Percentiles rank a stretch among this genome's conserved stretches.
Conservation (phyloP, 176 grass and related monocot genomes). For the Eremochloa ophiuroides region DNA sequence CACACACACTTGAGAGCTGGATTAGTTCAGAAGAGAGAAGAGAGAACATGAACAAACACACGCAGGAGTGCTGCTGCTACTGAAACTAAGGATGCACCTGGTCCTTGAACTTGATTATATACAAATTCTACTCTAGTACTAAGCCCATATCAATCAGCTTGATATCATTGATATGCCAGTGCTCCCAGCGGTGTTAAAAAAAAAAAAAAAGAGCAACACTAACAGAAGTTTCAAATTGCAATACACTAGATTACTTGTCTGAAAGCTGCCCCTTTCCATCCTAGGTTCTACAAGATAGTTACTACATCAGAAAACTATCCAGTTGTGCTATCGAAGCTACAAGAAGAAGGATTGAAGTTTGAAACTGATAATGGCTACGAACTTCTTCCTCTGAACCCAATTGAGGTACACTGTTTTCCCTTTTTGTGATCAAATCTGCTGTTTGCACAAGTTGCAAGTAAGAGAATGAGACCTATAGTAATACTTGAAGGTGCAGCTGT, state of each 20-base stretch:
- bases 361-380: constrained; percentile 89
- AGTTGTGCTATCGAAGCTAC: constrained; percentile 67
- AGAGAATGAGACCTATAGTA: too few relatives aligned
- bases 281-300: constrained; percentile 89
- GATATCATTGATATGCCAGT: too few relatives aligned
- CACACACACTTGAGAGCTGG: not conserved
- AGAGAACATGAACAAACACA: not conserved
- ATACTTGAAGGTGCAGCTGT: not conserved
- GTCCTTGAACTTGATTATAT: not conserved
- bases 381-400: constrained; percentile 65
- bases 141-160: not conserved
- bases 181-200: too few relatives aligned
- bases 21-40: not conserved
- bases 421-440: not conserved
- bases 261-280: constrained; percentile 2
- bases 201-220: too few relatives aligned
- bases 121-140: not conserved
- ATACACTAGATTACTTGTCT: not conserved
- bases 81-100: not conserved
- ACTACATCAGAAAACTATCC: constrained; percentile 86
- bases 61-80: not conserved
- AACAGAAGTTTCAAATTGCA: not conserved
- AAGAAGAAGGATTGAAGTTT: constrained; percentile 81
- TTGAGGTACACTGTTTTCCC: constrained; percentile 58
- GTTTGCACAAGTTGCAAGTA: not conserved